Percentiles rank a stretch among this genome's conserved stretches.
Evolutionary conservation across 1,139 yeast species (phyloP).

Genomic region (Yamadazyma membranifaciens): DNA sequence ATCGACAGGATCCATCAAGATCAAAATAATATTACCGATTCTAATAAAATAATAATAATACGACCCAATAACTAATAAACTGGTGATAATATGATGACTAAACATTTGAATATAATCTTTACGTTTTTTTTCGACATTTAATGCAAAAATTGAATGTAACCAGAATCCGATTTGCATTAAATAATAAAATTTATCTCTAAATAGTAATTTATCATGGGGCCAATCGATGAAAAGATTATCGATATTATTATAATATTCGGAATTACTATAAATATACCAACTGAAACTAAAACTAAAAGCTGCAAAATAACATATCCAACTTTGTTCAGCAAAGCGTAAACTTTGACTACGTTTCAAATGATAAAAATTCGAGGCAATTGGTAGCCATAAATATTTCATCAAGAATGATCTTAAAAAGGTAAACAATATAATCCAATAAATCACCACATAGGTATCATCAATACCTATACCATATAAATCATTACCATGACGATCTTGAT

Average conservation of each 20-base stretch:
- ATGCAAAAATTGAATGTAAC: slow-evolving; percentile 76
- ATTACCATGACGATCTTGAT: slow-evolving; percentile 17
- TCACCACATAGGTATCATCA: slow-evolving; percentile 56
- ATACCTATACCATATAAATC: slow-evolving; percentile 51
- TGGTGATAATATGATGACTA: slow-evolving; percentile 82
- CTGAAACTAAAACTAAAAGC: slow-evolving; percentile 57
- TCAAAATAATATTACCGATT: slow-evolving; percentile 75
- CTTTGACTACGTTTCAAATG: slow-evolving; percentile 53
- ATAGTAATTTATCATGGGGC: slow-evolving; percentile 64
- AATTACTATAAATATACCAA: slow-evolving; percentile 50
- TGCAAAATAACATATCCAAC: slow-evolving; percentile 75
- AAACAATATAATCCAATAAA: slow-evolving; percentile 54
- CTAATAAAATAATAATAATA: slow-evolving; percentile 71
- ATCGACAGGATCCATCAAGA: slow-evolving; percentile 84
- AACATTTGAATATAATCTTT: slow-evolving; percentile 88
- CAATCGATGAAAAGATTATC: slow-evolving; percentile 66
- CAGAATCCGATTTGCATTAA: slow-evolving; percentile 71
- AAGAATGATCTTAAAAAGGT: slow-evolving; percentile 59
- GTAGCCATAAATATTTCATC: slow-evolving; percentile 59
- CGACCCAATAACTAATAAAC: slow-evolving; percentile 65
- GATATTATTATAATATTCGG: slow-evolving; percentile 60
- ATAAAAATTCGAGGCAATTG: slow-evolving; percentile 48
- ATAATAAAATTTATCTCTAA: slow-evolving; percentile 65
- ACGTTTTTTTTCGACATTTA: slow-evolving; percentile 74
- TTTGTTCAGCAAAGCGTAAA: slow-evolving; percentile 80